Conservation (phyloP, 805 yeast species). For the Maudiozyma pseudohumilis region DNA sequence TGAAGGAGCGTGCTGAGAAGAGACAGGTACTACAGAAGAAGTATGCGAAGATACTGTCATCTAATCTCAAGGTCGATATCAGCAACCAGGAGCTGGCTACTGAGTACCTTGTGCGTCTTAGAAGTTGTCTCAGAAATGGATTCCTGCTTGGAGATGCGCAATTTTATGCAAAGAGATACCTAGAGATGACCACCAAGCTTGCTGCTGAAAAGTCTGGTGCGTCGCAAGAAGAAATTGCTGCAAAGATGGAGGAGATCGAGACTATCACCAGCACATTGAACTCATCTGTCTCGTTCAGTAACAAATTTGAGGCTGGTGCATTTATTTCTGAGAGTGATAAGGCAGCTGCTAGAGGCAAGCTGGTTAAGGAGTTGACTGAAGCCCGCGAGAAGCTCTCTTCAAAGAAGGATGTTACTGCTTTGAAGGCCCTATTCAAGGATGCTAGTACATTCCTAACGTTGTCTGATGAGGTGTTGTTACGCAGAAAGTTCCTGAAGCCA, state of each 20-base stretch:
- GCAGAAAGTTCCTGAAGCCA: constrained; percentile 43
- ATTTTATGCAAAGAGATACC: constrained; percentile 45
- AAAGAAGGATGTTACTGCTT: constrained; percentile 29
- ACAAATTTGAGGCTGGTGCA: constrained; percentile 16
- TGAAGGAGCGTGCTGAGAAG: constrained; percentile 33
- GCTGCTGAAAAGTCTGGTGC: constrained; percentile 30
- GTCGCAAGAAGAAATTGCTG: constrained; percentile 20
- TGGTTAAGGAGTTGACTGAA: constrained; percentile 17
- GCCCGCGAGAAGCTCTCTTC: constrained; percentile 7
- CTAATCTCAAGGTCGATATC: constrained; percentile 14
- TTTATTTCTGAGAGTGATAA: constrained; percentile 28
- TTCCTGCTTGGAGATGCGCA: constrained; percentile 45
- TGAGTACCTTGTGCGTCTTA: constrained; percentile 44
- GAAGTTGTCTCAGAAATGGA: constrained; percentile 52
- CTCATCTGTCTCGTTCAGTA: constrained; percentile 18
- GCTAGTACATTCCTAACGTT: constrained; percentile 23
- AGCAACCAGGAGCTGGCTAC: constrained; percentile 33
- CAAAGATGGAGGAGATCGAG: constrained; percentile 13
- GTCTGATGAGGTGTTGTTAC: constrained; percentile 33
- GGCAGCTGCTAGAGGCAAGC: constrained; percentile 16
- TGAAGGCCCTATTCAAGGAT: constrained; percentile 35
- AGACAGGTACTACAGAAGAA: constrained; percentile 27
- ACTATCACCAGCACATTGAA: constrained; percentile 11
- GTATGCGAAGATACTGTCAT: constrained; percentile 25
- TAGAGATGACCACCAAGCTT: constrained; percentile 37